A percentile compares a stretch with the other conserved stretches of the same genome.
phyloP scores from a whole-genome alignment of 768 basidiomycete genomes.

The Boletus rex-veris region DNA sequence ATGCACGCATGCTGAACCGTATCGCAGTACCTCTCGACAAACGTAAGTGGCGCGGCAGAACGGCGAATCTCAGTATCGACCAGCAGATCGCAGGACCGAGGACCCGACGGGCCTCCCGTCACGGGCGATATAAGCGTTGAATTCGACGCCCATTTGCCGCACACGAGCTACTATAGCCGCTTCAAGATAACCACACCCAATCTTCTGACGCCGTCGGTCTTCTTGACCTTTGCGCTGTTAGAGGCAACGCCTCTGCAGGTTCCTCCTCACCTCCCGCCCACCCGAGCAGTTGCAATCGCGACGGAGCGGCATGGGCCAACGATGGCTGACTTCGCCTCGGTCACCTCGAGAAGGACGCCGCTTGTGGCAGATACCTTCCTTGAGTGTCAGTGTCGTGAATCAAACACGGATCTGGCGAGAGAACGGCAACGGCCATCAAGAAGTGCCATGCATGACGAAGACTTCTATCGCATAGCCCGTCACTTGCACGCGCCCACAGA shows the following conservation, averaged over 20 bases:
- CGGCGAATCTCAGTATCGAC: constrained; percentile 18
- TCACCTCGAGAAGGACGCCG: constrained; percentile 43
- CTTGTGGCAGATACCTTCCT: constrained; percentile 46
- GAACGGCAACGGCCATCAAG: constrained; percentile 33
- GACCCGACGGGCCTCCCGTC: constrained; percentile 6
- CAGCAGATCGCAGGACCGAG: constrained; percentile 22
- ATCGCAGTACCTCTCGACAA: constrained; percentile 20
- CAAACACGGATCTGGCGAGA: constrained; percentile 28
- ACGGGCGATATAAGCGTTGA: constrained; percentile 7
- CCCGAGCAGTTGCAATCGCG: constrained; percentile 43
- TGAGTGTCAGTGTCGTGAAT: constrained; percentile 26
- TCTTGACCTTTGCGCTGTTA: constrained; percentile 50
- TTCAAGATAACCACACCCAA: constrained; percentile 32
- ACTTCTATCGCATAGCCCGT: constrained; percentile 36
- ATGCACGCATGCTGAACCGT: constrained; percentile 15
- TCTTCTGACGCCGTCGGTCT: constrained; percentile 45
- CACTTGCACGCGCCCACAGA: constrained; percentile 12
- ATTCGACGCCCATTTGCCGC: constrained; percentile 8
- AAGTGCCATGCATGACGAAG: constrained; percentile 34
- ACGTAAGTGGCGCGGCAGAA: constrained; percentile 27
- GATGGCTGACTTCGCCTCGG: constrained; percentile 45
- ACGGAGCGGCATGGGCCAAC: constrained; percentile 50
- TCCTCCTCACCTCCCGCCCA: constrained; percentile 51
- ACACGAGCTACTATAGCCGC: constrained; percentile 19
- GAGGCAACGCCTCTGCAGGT: constrained; percentile 43